These are phyloP conservation scores for Elsinoe batatas DNA, from an alignment of 2,329 filamentous ascomycete species.

Conservation along the genomic window DNA sequence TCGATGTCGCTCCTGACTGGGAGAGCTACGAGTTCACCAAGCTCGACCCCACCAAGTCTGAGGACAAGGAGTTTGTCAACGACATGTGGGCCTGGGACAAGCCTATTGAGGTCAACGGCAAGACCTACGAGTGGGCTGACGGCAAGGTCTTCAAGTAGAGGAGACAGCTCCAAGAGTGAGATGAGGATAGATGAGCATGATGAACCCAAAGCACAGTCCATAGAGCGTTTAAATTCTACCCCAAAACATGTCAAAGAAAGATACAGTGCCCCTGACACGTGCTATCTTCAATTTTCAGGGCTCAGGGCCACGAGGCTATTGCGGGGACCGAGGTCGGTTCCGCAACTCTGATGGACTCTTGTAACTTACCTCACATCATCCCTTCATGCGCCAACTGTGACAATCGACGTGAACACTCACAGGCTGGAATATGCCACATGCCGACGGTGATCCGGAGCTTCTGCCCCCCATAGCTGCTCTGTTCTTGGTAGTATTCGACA, in stretches of 20 bases:
- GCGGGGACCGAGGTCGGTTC: constrained; percentile 4
- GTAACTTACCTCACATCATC: background rate
- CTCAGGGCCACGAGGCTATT: background rate
- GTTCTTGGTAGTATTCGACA: constrained; percentile 29
- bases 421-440: constrained; percentile 8
- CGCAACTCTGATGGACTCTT: background rate
- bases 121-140: constrained; percentile 78
- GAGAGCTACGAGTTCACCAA: constrained; percentile 96
- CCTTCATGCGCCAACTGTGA: background rate
- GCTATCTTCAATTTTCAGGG: background rate
- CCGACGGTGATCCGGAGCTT: background rate
- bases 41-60: constrained; percentile 78
- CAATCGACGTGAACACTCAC: background rate
- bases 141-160: constrained; percentile 99
- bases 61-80: constrained; percentile 78
- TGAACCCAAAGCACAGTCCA: background rate
- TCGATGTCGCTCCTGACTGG: constrained; percentile 93
- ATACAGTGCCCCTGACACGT: constrained; percentile 1
- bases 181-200: background rate
- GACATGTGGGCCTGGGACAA: constrained; percentile 90
- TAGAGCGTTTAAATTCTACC: constrained; percentile 1
- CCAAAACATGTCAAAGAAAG: background rate
- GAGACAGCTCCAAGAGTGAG: background rate
- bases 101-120: constrained; percentile 67
- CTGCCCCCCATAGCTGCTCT: constrained; percentile 26